Conservation (phyloP, 148 eudicot genomes). For the Rhododendron vialii region DNA sequence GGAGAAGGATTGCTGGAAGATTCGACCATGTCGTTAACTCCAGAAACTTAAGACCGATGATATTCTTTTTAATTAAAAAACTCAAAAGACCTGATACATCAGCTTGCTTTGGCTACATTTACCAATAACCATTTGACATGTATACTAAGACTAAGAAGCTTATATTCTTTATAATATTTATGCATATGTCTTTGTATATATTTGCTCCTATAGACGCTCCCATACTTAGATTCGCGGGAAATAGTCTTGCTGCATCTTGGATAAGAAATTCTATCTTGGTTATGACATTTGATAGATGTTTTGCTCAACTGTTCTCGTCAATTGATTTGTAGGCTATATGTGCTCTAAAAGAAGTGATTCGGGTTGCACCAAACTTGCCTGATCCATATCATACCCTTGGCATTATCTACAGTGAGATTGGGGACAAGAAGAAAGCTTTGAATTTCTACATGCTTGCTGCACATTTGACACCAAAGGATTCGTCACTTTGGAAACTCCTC, state of each 20-base stretch:
- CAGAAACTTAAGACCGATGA: background rate
- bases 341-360: constrained; percentile 63
- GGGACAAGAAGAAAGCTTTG: constrained; percentile 57
- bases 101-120: background rate
- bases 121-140: background rate
- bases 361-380: constrained; percentile 63
- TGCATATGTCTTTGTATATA: background rate
- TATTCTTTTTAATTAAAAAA: background rate
- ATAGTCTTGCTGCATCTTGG: background rate
- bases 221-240: background rate
- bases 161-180: background rate
- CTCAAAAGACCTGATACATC: background rate
- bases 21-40: background rate
- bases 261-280: background rate
- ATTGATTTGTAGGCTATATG: constrained; percentile 52
- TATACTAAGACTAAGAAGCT: background rate
- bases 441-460: constrained; percentile 78
- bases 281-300: background rate
- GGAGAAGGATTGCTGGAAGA: background rate
- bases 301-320: background rate
- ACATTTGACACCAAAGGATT: constrained; percentile 63
- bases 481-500: constrained; percentile 70
- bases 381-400: constrained; percentile 85
- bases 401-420: constrained; percentile 48
- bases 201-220: background rate